Evolutionary conservation across 1,284 basidiomycete genomes (phyloP).

Genomic region (Microbotryomycetes sp.): DNA sequence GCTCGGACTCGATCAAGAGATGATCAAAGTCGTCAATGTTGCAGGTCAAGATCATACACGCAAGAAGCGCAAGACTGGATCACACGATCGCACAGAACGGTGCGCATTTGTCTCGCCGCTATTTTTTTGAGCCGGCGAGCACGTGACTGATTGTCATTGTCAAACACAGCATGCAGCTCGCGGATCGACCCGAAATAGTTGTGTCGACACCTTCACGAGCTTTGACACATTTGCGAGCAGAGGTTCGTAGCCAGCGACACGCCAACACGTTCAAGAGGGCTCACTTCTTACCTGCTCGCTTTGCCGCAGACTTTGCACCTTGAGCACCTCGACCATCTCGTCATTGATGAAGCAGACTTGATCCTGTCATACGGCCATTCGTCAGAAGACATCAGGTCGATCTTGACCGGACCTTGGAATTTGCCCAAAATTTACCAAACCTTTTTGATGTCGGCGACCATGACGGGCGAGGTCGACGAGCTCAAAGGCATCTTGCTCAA

Average conservation of each 20-base stretch:
- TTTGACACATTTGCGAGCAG: conserved; percentile 69
- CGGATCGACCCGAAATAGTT: conserved; percentile 85
- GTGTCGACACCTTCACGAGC: conserved; percentile 85
- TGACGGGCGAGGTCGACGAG: conserved; percentile 89
- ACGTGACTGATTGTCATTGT: background rate
- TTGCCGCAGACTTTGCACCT: conserved; percentile 54
- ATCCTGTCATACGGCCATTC: conserved; percentile 91
- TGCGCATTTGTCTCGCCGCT: conserved; percentile 43
- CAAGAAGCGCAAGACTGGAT: conserved; percentile 43
- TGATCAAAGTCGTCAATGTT: conserved; percentile 70
- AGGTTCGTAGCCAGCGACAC: conserved; percentile 49
- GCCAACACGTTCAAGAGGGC: background rate
- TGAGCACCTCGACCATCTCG: conserved; percentile 68
- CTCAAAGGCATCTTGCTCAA: conserved; percentile 81
- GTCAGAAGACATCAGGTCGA: conserved; percentile 78
- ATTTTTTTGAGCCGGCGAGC: background rate
- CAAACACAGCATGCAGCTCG: conserved; percentile 59
- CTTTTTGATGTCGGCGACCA: conserved; percentile 95
- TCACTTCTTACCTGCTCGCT: background rate
- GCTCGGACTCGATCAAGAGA: conserved; percentile 59
- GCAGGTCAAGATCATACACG: conserved; percentile 47
- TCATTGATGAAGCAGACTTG: conserved; percentile 97
- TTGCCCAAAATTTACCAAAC: conserved; percentile 88
- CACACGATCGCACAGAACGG: conserved; percentile 66
- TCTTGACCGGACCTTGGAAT: conserved; percentile 62